Evolutionary conservation across 306 rosid species (phyloP), one percentile per base, ranked within the genome.

Genomic region (Fragaria ananassa): DNA sequence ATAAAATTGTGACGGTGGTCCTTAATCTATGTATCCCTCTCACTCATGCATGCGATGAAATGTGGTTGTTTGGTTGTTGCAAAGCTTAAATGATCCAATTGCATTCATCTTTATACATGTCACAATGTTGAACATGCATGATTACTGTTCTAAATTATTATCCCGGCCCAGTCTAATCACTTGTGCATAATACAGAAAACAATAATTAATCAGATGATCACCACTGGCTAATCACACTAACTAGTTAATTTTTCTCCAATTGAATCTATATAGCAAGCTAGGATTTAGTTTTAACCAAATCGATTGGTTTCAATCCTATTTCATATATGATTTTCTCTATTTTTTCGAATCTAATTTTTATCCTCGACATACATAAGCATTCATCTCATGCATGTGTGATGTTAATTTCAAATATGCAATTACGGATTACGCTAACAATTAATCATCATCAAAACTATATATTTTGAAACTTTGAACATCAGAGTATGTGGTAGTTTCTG

Each of bases 61-160:
- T 64, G 45, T 64, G 69, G 69, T 63, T 27, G 68, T 29, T 62
- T 62, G 68, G 68, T 17, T 31, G 69, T 34, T 64, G 69, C 45
- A 64, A 13, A 29, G 17, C 42, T 31, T 62, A 5, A 29, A 64
- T 27, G 39, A 61, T 61, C 27, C 3, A 61, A 29, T 61, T 61
- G 66, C 44, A 12, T 17, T 63, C 45, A n/a, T 39, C 31, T 47
- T 66, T 5, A 63, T n/a, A 17, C 25, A 10, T 19, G 71, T 39
- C 45, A 6, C 47, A 37, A 14, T n/a, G 21, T 23, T 31, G 23
- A 3, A 47, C 2, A 6, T 31, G 68, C 44, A 6, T 31, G 68
- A 62, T 31, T 62, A 35, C 19, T n/a, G 29, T 37, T 27, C 39
- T 35, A 17, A 34, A 29, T 63, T 34, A 34, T 63, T 39, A 5